Evolutionary conservation across 352 stramenopile species (phyloP), one percentile per base, ranked within the genome.

Genomic region (Phytophthora quininea): DNA sequence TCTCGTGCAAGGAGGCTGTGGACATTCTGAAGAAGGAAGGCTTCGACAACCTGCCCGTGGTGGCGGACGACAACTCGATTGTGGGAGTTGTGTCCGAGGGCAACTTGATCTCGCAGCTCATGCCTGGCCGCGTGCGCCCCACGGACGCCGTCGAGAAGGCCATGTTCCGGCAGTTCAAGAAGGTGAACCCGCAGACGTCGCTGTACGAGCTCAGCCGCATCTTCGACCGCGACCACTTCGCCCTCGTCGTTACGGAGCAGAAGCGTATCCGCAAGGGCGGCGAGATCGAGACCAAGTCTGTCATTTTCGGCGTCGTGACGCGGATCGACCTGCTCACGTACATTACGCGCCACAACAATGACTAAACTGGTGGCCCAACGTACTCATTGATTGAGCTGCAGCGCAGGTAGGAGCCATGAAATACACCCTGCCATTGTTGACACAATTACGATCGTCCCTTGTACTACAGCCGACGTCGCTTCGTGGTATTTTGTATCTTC

Each of bases 151-250:
- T 98, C 9, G 76, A 85, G 56, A 93, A 97, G 68, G 95, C 93
- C 60, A 97, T 99, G 80, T 99, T 98, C 84, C 97, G 97, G 65
- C 96, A 96, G 64, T 99, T 99, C 82, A 93, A 96, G 54, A 94
- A 98, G 75, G 90, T 99, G 61, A 91, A 64, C 37, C 93, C 96
- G 62, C 85, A 90, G 70, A 97, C 92, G 62, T 91, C 84, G 51
- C 79, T 99, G 46, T 91, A 87, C 55, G 90, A 98, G 58, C 81
- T 99, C 27, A 97, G 93, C 42, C 86, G 84, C 65, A 98, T 97
- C 55, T 98, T 99, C 71, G 96, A 99, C 80, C 90, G 93, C 62
- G 95, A 99, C 66, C 95, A 98, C 71, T 99, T 98, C 80, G 96
- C 92, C 33, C 83, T 99, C 24, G 91, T 99, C 47, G 88, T 97